Conservation (phyloP, 208 protist genomes). For the Phytomonas francai region DNA sequence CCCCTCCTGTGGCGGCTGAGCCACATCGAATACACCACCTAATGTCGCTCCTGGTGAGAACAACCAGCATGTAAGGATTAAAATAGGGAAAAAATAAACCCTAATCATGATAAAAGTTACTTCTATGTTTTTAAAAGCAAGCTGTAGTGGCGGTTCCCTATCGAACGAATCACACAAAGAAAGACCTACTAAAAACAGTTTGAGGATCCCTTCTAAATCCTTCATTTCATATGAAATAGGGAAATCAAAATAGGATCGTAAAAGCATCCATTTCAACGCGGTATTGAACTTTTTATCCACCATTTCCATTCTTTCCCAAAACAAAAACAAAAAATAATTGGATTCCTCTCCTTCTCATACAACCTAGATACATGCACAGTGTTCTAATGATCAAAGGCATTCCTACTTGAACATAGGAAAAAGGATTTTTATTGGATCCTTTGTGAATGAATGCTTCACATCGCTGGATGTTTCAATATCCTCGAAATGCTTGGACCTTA, state of each 20-base stretch:
- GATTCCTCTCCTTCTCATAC: neutral
- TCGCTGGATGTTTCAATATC: neutral
- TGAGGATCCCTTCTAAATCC: neutral
- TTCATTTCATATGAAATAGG: neutral
- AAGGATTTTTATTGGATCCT: neutral
- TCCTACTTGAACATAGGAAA: neutral
- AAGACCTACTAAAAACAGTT: neutral
- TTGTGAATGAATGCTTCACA: neutral
- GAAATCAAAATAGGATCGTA: neutral
- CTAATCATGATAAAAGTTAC: slow-evolving; percentile 5
- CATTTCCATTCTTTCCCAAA: neutral
- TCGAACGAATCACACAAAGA: neutral
- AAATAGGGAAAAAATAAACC: neutral
- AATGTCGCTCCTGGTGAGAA: neutral
- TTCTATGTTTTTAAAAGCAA: slow-evolving; percentile 16
- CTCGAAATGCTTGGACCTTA: neutral
- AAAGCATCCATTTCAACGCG: neutral
- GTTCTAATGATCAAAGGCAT: neutral
- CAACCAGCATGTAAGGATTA: slow-evolving; percentile 1
- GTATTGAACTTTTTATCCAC: neutral
- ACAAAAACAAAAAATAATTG: neutral
- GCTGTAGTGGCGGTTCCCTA: neutral
- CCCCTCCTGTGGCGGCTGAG: neutral
- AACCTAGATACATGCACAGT: neutral
- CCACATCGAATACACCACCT: neutral